Evolutionary conservation across 2,329 filamentous ascomycete species (phyloP), one percentile per base, ranked within the genome.

Genomic region (Aspergillus novoparasiticus): DNA sequence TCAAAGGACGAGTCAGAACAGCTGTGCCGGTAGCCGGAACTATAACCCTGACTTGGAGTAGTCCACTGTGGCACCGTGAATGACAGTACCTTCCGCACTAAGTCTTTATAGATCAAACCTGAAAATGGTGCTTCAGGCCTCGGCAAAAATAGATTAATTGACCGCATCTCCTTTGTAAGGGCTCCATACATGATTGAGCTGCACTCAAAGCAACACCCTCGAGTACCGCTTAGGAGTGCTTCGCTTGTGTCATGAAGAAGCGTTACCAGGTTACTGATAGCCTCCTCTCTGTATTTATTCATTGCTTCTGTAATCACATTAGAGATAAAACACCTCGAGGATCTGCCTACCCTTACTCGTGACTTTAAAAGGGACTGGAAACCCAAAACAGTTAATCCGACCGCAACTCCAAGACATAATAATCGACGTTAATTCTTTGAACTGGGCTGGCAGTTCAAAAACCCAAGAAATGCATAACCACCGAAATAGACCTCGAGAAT

Each of bases 111-210:
- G 23, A 28, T 63, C 41, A 65, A 51, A 36, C 34, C 28, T 5
- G 10, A 28, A 68, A 71, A 55, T 14, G 70, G 70, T 41, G 63
- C 19, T 19, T 5, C 59, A 48, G 66, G 66, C 50, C 43, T 60
- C 26, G 63, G 64, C 32, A 46, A 60, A 64, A 70, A 51, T 14
- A 36, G 12, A 45, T 23, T 16, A n/a, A 26, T 58, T 57, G 60
- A 64, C 6, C 63, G 57, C 64, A 69, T 67, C 8, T 64, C 19
- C 46, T 57, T 60, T 36, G 61, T 64, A 11, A 72, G 62, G 34
- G 65, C 65, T 19, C 70, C 71, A 53, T 63, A 66, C 70, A 72
- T 71, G 6, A 72, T 71, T 61, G 70, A 68, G 11, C 63, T 60
- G 46, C 72, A 73, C 30, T 71, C 69, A 41, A 68, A 72, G 14